These are phyloP conservation scores for Bolboschoenus planiculmis DNA, from an alignment of 176 grass and related monocot species.

Conservation along the genomic window DNA sequence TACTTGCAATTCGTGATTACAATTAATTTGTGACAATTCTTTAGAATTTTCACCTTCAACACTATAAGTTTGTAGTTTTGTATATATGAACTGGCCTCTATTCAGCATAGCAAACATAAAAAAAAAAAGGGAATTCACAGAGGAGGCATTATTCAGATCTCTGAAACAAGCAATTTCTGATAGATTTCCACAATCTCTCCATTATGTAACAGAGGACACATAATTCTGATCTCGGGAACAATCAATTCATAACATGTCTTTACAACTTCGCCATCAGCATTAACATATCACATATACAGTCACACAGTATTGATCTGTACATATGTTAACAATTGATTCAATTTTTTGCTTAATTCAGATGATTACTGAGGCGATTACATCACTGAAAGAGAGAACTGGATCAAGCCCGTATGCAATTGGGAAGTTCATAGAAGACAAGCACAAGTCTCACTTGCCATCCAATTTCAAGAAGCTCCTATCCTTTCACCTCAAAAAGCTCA, in stretches of 20 bases:
- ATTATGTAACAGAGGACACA: neutral
- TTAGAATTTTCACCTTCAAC: neutral
- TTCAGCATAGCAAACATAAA: neutral
- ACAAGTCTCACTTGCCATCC: constrained; percentile 36
- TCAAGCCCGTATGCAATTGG: constrained; percentile 71
- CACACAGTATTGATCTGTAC: neutral
- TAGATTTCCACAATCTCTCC: neutral
- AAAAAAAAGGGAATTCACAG: neutral
- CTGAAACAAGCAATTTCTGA: neutral
- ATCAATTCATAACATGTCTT: neutral
- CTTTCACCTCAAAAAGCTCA: constrained; percentile 54
- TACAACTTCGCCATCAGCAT: neutral
- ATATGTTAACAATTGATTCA: neutral
- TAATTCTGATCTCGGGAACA: neutral
- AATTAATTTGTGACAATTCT: neutral
- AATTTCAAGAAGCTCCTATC: constrained; percentile 59
- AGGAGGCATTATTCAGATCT: neutral
- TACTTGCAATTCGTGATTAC: neutral
- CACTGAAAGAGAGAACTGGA: constrained; percentile 67
- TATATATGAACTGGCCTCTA: neutral
- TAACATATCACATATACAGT: neutral
- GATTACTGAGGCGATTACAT: constrained; percentile 61
- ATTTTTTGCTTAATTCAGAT: constrained; percentile 31
- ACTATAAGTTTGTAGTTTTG: neutral
- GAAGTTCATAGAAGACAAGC: constrained; percentile 68